These are phyloP conservation scores for Xylaria nigripes DNA, from an alignment of 495 filamentous ascomycete genomes.

Conservation along the genomic window DNA sequence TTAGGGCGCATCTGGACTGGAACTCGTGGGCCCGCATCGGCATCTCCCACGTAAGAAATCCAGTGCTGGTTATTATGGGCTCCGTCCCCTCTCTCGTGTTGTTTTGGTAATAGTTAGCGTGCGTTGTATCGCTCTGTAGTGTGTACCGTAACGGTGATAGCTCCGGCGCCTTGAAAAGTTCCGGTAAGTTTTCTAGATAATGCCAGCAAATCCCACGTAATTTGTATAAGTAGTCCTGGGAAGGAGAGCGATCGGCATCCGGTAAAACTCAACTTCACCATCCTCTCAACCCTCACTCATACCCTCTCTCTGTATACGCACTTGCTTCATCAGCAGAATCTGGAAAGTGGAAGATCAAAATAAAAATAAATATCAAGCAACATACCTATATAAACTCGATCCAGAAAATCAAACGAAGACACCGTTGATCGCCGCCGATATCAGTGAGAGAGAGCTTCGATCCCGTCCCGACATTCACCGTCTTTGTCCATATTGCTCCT, in stretches of 20 bases:
- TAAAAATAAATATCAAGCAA: not conserved
- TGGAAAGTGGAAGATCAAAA: no score
- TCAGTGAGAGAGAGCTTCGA: not conserved
- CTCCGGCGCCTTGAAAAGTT: slow-evolving; percentile 4
- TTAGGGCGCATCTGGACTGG: slow-evolving; percentile 13
- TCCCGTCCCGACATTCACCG: not conserved
- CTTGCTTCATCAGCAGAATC: no score
- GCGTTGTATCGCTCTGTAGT: not conserved
- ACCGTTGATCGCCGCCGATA: no score
- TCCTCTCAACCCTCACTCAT: not conserved
- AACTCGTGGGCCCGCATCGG: slow-evolving; percentile 10
- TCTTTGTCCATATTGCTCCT: not conserved
- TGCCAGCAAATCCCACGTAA: slow-evolving; percentile 11
- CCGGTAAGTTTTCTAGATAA: slow-evolving; percentile 6
- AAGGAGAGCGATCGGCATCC: slow-evolving; percentile 11
- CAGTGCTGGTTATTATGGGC: not conserved
- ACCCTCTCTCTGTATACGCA: not conserved
- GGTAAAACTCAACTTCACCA: slow-evolving; percentile 5
- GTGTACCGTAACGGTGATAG: slow-evolving; percentile 5
- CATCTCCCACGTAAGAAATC: slow-evolving; percentile 8
- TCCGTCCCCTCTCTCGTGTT: slow-evolving; percentile 11
- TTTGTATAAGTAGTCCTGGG: not conserved
- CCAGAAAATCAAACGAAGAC: not conserved
- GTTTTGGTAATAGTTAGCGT: slow-evolving; percentile 1
- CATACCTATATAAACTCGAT: no score